Base-by-base conservation (phyloP, 305 asterid genomes). In the Andrographis paniculata region DNA sequence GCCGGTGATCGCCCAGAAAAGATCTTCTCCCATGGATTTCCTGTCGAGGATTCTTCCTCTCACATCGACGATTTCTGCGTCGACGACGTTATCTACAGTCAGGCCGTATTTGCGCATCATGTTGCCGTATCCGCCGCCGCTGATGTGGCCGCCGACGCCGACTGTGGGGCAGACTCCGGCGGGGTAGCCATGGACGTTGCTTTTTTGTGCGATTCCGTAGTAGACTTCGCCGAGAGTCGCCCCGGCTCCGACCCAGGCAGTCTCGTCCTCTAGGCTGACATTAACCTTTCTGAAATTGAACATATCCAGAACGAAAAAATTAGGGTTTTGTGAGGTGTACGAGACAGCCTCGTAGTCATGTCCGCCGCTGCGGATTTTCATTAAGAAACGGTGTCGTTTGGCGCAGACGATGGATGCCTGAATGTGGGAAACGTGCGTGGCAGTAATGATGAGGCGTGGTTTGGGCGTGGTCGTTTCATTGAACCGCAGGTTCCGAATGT, bases 261-360 rank as follows among this genome's bases (percentile, higher is more conserved):
- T 72, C 5, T 55, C 45, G 1, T 59, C 56, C 9, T 28, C 48
- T 4, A 17, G 1, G 57, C 55, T 43, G 0, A 76, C 17, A 11
- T 18, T 15, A 28, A 67, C 38, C 9, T 76, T 53, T 20, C 65
- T 11, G 38, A 73, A 35, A 48, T 73, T 64, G 6, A 47, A 21
- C 65, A 70, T 47, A 58, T 77, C 85, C 2, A 77, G 37, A 17
- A 77, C 28, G 22, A 77, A 48, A 45, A 70, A 77, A 33, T 33
- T 33, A 5, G 80, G 80, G 11, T 38, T 42, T 15, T 17, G 14
- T 0, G 80, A 77, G 1, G 59, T 20, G 48, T 57, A 69, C 0
- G 80, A 69, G 11, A 68, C 68, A 1, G 72, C 79, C 38, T 72
- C 84, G 20, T 42, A 68, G 20, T 76, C 84, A 31, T 76, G 77